Evolutionary conservation across 192 early-diverging fungal genomes (phyloP).

Genomic region (Coemansia sp.): DNA sequence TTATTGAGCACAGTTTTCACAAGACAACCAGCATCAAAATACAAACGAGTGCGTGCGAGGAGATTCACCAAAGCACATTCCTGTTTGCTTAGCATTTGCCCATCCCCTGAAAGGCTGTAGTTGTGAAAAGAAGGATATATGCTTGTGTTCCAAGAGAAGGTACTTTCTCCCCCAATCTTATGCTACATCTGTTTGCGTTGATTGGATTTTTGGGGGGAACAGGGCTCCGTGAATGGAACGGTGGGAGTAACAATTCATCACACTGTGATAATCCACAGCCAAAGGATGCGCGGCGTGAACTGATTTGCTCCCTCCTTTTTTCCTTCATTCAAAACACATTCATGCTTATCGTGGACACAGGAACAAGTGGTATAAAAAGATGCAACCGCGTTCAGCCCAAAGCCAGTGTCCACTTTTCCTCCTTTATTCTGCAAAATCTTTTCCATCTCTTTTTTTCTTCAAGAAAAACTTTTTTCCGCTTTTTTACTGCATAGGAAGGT

Average conservation of each 20-base stretch:
- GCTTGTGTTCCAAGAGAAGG: no score
- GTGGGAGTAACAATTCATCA: not conserved
- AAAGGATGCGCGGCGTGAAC: not conserved
- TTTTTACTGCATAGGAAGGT: slow-evolving; percentile 2
- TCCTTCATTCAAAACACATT: not conserved
- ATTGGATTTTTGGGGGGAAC: not conserved
- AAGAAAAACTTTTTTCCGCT: not conserved
- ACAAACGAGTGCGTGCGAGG: not conserved
- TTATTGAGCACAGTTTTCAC: not conserved
- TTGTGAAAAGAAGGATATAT: no score
- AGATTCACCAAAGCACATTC: no score
- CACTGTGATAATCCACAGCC: not conserved
- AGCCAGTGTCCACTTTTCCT: not conserved
- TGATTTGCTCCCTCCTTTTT: not conserved
- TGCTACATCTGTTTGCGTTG: not conserved
- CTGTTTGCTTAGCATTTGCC: not conserved
- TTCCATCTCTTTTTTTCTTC: slow-evolving; percentile 10
- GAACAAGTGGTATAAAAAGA: not conserved
- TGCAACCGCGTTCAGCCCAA: not conserved
- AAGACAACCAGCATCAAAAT: not conserved
- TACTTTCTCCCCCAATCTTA: slow-evolving; percentile 1
- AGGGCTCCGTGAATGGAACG: not conserved
- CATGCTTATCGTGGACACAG: not conserved
- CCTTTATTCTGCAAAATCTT: slow-evolving; percentile 6
- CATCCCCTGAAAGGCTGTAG: not conserved